Conservation (phyloP, 2,329 filamentous ascomycete genomes). For the Pseudogymnoascus sp. region DNA sequence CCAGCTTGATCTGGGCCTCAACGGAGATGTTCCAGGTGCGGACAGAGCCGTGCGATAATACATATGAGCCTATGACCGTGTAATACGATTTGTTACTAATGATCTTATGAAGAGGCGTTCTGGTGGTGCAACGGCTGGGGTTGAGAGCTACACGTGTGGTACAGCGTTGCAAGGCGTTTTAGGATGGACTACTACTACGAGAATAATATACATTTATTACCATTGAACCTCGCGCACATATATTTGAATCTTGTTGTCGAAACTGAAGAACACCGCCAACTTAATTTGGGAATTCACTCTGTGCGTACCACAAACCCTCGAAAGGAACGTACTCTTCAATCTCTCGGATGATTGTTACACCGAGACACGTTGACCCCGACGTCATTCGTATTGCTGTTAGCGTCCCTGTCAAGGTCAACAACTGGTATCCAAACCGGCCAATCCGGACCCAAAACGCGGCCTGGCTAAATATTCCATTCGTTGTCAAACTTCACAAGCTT, state of each 20-base stretch:
- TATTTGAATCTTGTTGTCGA: not conserved
- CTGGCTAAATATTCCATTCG: not conserved
- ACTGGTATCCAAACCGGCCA: not conserved
- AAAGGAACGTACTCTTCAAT: not conserved
- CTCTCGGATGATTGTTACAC: not conserved
- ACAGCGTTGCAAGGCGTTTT: not conserved
- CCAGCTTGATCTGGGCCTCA: conserved; percentile 26
- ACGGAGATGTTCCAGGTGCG: conserved; percentile 18
- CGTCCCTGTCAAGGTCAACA: not conserved
- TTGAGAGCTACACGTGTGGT: not conserved
- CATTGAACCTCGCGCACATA: not conserved
- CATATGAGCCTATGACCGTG: conserved; percentile 3
- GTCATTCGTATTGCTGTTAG: not conserved
- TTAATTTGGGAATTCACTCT: not conserved
- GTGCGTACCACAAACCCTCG: not conserved
- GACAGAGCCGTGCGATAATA: conserved; percentile 3
- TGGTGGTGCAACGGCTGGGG: not conserved
- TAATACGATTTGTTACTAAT: not conserved
- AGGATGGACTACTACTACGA: not conserved
- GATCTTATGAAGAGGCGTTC: not conserved
- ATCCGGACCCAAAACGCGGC: not conserved
- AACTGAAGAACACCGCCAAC: no score
- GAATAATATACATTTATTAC: not conserved
- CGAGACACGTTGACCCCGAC: not conserved
- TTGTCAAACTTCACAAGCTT: conserved; percentile 1